Base-by-base conservation (phyloP, 2,329 filamentous ascomycete species). In the Drechslerella stenobrocha region DNA sequence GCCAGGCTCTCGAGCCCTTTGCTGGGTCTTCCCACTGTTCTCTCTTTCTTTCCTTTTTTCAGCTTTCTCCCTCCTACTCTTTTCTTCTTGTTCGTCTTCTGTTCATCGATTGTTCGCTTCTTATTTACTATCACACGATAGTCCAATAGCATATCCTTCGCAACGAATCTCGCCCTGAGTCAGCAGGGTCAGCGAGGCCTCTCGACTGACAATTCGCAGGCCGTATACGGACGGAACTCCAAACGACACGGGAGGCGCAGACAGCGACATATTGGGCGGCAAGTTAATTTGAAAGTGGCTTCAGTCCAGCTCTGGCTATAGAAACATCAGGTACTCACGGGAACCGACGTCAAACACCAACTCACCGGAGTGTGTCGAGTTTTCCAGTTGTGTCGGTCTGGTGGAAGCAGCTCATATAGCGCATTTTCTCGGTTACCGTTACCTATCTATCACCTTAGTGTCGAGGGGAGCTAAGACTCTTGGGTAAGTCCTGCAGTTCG, bases 401-500 rank as follows among this genome's bases (percentile, higher is more conserved):
- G 37, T 18, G 9, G 37, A 20, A 18, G 13, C 13, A 42, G 22
- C 37, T 20, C n/a, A n/a, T 20, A 13, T 42, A 18, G 18, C 8
- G 11, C 13, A 32, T 13, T 13, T 42, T 42, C 15, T 42, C 37
- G 37, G 37, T 18, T 42, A 18, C 9, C 37, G 37, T 18, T 42
- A 18, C 37, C 37, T 42, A 18, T 18, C 37, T 42, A 20, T 42
- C 13, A 18, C 13, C 7, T 15, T 23, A 13, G 9, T 47, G 13
- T 22, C 44, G 5, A 11, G 28, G 28, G 5, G 28, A 42, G 9
- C 37, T 42, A 18, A 18, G 22, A 42, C 18, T 18, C 22, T 20
- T 50, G 32, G 60, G 60, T 56, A 44, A 58, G 60, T 53, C 28
- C 44, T 34, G 46, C 26, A 35, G 18, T 48, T 57, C 34, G 46